These are phyloP conservation scores for Quercus robur DNA, from an alignment of 306 rosid species.

Conservation along the genomic window DNA sequence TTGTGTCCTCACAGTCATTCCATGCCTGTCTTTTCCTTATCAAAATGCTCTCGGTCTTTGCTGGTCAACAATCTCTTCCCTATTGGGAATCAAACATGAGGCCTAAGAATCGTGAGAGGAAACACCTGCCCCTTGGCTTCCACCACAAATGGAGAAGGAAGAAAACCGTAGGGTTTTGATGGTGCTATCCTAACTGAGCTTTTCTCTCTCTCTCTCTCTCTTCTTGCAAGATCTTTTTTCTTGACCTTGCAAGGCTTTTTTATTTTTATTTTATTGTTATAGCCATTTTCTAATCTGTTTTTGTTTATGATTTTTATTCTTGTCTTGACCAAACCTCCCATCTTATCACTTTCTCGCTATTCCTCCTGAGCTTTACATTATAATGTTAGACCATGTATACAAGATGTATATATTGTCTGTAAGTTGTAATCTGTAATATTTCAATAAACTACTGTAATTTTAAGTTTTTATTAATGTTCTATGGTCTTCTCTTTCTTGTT, in stretches of 20 bases:
- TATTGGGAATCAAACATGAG: not conserved
- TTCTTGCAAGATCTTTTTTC: slow-evolving; percentile 25
- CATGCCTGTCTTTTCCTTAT: slow-evolving; percentile 33
- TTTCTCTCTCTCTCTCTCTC: rapidly evolving
- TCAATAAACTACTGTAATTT: not conserved
- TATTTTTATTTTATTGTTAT: rapidly evolving
- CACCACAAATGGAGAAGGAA: slow-evolving; percentile 8
- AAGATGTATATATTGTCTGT: no score
- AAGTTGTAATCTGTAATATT: not conserved
- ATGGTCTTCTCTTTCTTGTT: no score
- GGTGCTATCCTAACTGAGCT: slow-evolving; percentile 84
- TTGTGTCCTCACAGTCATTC: not conserved
- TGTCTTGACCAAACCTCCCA: slow-evolving; percentile 13
- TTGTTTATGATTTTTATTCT: rapidly evolving
- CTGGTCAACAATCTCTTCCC: slow-evolving; percentile 21
- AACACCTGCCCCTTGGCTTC: slow-evolving; percentile 17
- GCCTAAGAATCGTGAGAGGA: not conserved
- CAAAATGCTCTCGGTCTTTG: slow-evolving; percentile 24
- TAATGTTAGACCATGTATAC: not conserved
- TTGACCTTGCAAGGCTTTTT: slow-evolving; percentile 90
- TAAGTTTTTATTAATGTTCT: no score
- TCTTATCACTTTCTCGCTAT: slow-evolving; percentile 8
- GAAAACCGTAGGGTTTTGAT: not conserved
- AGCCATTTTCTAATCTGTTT: rapidly evolving
- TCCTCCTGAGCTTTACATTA: slow-evolving; percentile 64